These are phyloP conservation scores for Clitocybe nebularis DNA, from an alignment of 1,284 basidiomycete species.

Conservation along the genomic window DNA sequence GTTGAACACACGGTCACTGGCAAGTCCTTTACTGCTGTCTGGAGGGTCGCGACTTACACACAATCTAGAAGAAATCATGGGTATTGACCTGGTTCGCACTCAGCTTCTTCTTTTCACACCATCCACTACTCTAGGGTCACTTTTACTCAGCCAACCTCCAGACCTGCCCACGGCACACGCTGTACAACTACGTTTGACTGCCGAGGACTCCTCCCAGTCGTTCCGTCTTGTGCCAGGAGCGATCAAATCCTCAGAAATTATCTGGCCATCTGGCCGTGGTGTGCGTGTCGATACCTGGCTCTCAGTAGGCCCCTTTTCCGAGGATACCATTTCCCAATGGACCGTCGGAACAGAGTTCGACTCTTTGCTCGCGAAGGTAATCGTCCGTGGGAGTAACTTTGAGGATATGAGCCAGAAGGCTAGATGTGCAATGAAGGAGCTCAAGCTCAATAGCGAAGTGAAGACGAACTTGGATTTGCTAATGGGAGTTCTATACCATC, in stretches of 20 bases:
- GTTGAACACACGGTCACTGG: slow-evolving; percentile 40
- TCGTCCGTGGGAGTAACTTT: slow-evolving; percentile 28
- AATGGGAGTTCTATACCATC: slow-evolving; percentile 28
- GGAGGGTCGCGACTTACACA: not conserved
- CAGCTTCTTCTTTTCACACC: slow-evolving; percentile 31
- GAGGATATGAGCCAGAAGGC: slow-evolving; percentile 31
- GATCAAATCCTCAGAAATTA: slow-evolving; percentile 23
- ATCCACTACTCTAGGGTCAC: slow-evolving; percentile 19
- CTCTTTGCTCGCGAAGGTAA: slow-evolving; percentile 37
- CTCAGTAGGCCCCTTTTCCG: slow-evolving; percentile 15
- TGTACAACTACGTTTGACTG: slow-evolving; percentile 36
- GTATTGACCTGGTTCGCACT: slow-evolving; percentile 32
- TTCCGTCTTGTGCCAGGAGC: slow-evolving; percentile 33
- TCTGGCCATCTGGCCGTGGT: slow-evolving; percentile 35
- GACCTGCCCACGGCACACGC: slow-evolving; percentile 23
- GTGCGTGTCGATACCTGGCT: slow-evolving; percentile 40
- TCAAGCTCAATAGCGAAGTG: slow-evolving; percentile 22
- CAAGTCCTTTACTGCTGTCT: slow-evolving; percentile 11
- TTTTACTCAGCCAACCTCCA: slow-evolving; percentile 16
- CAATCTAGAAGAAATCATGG: slow-evolving; percentile 32
- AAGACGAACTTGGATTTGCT: slow-evolving; percentile 33
- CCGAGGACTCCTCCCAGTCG: slow-evolving; percentile 31
- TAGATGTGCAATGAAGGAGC: slow-evolving; percentile 27
- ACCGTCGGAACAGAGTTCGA: slow-evolving; percentile 35
- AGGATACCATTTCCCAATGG: slow-evolving; percentile 19